Evolutionary conservation across 768 basidiomycete species (phyloP), one percentile per base, ranked within the genome.

Genomic region (Pulveroboletus sp.): DNA sequence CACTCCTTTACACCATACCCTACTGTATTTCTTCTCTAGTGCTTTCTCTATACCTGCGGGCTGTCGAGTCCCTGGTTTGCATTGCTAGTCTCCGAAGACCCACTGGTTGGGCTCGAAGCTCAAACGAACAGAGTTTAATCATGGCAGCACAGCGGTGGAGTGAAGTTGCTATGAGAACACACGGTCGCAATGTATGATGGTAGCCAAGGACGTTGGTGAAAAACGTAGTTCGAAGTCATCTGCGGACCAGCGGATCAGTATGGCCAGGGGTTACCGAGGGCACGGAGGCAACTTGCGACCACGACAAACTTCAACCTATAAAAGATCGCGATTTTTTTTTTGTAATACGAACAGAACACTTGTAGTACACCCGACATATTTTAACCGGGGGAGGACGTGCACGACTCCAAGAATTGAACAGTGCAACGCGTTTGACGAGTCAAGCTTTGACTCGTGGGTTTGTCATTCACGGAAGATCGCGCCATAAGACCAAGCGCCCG

Each of bases 71-170:
- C 9, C 36, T 41, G 21, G 28, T 52, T 45, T n/a, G 30, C 39
- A 33, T 43, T 4, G 14, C 21, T 28, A 11, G 38, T 43, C 31
- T 43, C 4, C 3, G 11, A 17, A 32, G 30, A 41, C 27, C 39
- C 18, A n/a, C 31, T 6, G 30, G 30, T 17, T 24, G 17, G 31
- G 24, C 42, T 41, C 37, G 39, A 48, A 26, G 26, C n/a, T 38
- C 21, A 9, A 21, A 28, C 21, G 0, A 39, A 46, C 44, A 57
- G 39, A 47, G 51, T 64, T 62, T 58, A 56, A 56, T 62, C 24
- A 17, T 27, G 27, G 27, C 47, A 27, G 27, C 30, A 13, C 10
- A 24, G 32, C 32, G 8, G 41, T 39, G 26, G 24, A 47, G 43
- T 36, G 18, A 35, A 21, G 57, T 63, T 49, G 9, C 47, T 47